phyloP scores from a whole-genome alignment of 73 alveolate genomes.

The Paramecium bursaria region DNA sequence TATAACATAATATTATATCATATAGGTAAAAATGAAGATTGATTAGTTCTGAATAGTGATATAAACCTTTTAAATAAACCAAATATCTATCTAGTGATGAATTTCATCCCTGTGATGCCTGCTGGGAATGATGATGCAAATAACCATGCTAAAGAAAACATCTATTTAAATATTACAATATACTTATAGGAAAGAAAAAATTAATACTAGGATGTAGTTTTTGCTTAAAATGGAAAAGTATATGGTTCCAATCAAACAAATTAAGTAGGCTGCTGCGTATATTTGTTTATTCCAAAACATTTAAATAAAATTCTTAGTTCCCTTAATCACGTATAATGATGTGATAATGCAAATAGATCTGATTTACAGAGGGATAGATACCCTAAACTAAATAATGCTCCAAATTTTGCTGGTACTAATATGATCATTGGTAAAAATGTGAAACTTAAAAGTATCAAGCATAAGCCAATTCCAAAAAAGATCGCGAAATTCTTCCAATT shows the following conservation, averaged over 20 bases:
- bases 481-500: conserved; percentile 66
- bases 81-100: conserved; percentile 56
- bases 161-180: conserved; percentile 28
- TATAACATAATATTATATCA: background rate
- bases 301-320: conserved; percentile 49
- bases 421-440: conserved; percentile 64
- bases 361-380: background rate
- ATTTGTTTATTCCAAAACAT: conserved; percentile 51
- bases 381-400: conserved; percentile 61
- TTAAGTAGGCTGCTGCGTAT: conserved; percentile 38
- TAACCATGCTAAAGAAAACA: conserved; percentile 58
- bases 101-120: conserved; percentile 68
- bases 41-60: conserved; percentile 21
- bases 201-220: conserved; percentile 37
- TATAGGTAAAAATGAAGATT: conserved; percentile 43
- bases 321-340: conserved; percentile 47
- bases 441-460: conserved; percentile 27
- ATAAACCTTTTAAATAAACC: background rate
- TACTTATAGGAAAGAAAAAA: conserved; percentile 55
- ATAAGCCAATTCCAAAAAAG: conserved; percentile 57
- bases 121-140: conserved; percentile 69
- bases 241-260: conserved; percentile 16
- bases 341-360: conserved; percentile 49
- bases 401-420: conserved; percentile 67
- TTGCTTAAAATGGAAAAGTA: conserved; percentile 47